phyloP scores from a whole-genome alignment of 176 grass and related monocot genomes.

The Tillandsia fasciculata region DNA sequence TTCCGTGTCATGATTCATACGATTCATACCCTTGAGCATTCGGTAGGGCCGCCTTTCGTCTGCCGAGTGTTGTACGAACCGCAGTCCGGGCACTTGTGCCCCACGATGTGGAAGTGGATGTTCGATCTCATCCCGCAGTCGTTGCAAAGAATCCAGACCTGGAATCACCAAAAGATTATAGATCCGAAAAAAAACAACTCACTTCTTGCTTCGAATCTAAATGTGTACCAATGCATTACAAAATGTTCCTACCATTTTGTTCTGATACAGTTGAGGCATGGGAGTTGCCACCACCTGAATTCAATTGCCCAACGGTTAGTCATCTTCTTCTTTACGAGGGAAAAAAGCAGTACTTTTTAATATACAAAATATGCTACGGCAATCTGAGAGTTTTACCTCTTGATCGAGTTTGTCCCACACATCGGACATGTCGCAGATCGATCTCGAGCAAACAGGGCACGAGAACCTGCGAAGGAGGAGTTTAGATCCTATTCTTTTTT shows the following conservation, averaged over 20 bases:
- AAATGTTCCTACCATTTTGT: constrained; percentile 54
- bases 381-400: constrained; percentile 32
- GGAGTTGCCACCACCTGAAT: constrained; percentile 60
- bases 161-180: constrained; percentile 5
- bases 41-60: constrained; percentile 32
- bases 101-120: constrained; percentile 65
- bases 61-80: constrained; percentile 74
- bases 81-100: constrained; percentile 64
- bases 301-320: not conserved
- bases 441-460: constrained; percentile 75
- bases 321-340: not conserved
- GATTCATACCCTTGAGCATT: constrained; percentile 25
- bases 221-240: not conserved
- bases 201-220: constrained; percentile 3
- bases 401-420: constrained; percentile 64
- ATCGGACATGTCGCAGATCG: constrained; percentile 57
- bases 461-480: constrained; percentile 39
- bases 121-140: constrained; percentile 55
- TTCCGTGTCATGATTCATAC: not conserved
- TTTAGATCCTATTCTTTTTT: not conserved
- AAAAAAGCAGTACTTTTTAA: not conserved
- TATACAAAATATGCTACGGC: not conserved
- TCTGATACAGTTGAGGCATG: constrained; percentile 63
- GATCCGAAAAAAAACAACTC: constrained; percentile 1
- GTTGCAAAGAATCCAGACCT: constrained; percentile 92